Base-by-base conservation (phyloP, 148 eudicot genomes). In the Polygonum maritimum region DNA sequence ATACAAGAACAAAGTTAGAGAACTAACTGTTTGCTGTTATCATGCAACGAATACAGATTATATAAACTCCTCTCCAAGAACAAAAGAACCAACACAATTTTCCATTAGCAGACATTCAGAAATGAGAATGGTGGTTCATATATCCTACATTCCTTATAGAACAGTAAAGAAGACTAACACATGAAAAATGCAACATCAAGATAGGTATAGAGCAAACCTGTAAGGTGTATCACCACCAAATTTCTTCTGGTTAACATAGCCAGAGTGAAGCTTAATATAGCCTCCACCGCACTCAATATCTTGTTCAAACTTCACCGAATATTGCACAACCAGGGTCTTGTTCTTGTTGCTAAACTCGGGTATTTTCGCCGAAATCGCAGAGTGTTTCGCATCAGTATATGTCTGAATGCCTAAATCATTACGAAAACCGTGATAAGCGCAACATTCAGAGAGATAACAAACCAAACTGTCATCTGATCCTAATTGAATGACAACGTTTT, bases 221-320 rank as follows among this genome's bases (percentile, higher is more conserved):
- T 93, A 93, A 7, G 98, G 98, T 48, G 98, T 93, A 80, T 93
- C 98, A 48, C 96, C 98, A 0, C 98, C 98, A 83, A 85, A 93
- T 77, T 93, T 93, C 86, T 93, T 93, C 79, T 93, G 98, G 78
- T 93, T 91, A 13, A 93, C 98, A 76, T 85, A 91, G 71, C 96
- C 96, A 74, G 93, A 91, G 60, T 84, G 91, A 80, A 93, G 96
- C 84, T 93, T 93, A 35, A 93, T 80, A 83, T 93, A 93, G 74
- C 94, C 98, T 40, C 98, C 98, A 6, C 98, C 98, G 82, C 98
- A 93, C 83, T 93, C 98, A 49, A 93, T 91, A 78, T 91, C 96
- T 81, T 93, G 98, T 79, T 93, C 98, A 38, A 91, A 76, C 80
- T 85, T 93, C 69, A 93, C 80, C 0, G 98, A 93, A 72, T 91